These are phyloP conservation scores for Fusarium sp. DNA, from an alignment of 2,329 filamentous ascomycete genomes.

Conservation along the genomic window DNA sequence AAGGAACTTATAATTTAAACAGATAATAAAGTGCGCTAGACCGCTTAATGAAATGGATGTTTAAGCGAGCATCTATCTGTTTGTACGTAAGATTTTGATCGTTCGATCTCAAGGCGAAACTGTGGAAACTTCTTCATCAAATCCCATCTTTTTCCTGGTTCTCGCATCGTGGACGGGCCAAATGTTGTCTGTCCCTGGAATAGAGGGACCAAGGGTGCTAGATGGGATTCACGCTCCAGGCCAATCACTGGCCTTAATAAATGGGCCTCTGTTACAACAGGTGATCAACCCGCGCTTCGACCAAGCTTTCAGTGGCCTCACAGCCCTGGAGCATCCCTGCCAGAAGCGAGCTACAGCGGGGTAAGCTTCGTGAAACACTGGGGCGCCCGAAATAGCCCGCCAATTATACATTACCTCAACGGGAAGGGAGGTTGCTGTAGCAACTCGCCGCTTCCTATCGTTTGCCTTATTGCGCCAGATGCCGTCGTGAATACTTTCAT, in stretches of 20 bases:
- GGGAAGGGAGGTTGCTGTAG: conserved; percentile 40
- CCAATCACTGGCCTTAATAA: conserved; percentile 26
- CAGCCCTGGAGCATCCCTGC: conserved; percentile 31
- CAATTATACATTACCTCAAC: conserved; percentile 23
- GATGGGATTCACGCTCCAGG: conserved; percentile 7
- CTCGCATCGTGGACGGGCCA: conserved; percentile 36
- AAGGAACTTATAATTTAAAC: conserved; percentile 14
- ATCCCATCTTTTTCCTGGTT: conserved; percentile 27
- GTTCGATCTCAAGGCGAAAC: conserved; percentile 29
- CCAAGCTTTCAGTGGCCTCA: conserved; percentile 41
- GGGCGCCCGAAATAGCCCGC: conserved; percentile 40
- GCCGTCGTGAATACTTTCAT: conserved; percentile 45
- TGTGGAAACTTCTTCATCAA: conserved; percentile 31
- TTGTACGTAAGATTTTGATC: conserved; percentile 20
- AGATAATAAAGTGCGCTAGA: not conserved
- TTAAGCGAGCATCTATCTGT: conserved; percentile 7
- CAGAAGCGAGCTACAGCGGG: conserved; percentile 45
- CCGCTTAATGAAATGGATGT: conserved; percentile 13
- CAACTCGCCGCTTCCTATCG: conserved; percentile 36
- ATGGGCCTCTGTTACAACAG: conserved; percentile 29
- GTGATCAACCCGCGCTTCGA: conserved; percentile 37
- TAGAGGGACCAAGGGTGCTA: conserved; percentile 23
- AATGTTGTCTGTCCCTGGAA: conserved; percentile 35
- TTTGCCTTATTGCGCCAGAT: conserved; percentile 14
- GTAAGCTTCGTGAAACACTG: conserved; percentile 45